Base-by-base conservation (phyloP, 768 basidiomycete species). In the Leccinum obscurum region DNA sequence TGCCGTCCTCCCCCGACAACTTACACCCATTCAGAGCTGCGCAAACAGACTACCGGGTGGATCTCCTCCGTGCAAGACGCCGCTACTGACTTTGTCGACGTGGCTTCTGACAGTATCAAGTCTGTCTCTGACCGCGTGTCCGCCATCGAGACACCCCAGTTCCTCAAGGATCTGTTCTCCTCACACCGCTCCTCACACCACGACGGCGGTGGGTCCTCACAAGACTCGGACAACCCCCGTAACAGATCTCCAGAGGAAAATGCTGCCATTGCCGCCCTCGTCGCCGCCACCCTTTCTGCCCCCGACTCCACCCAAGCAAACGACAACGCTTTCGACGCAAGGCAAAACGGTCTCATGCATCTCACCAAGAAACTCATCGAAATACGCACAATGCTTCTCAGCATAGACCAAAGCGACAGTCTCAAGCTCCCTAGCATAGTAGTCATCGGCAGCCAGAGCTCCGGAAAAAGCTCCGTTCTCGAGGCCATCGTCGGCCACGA, bases 401-500 rank as follows among this genome's bases (percentile, higher is more conserved):
- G 92, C 68, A 95, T 98, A 57, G 97, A 98, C 75, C 94, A 98
- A 75, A 94, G 89, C 64, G 96, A 98, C 64, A 85, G 89, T 7
- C 82, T 99, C 66, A 98, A 95, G 68, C 78, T 99, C 20, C 97
- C 97, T 2, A 96, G 94, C 67, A 98, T 99, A 62, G 97, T 98
- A 48, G 97, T 98, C 52, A 92, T 99, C 63, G 97, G 97, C 11
- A 96, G 93, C 73, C 97, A 99, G 78, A 97, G 95, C 74, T 95
- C 93, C 2, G 97, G 97, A 11, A 99, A 99, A 80, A 98, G 95
- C 67, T 95, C 93, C 28, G 97, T 99, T 0, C 77, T 99, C 61
- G 97, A 99, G 75, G 90, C 97, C 6, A 92, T 99, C 61, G 97
- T 99, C 30, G 97, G 97, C 0, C 93, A 97, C 60, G 94, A 98